phyloP scores from a whole-genome alignment of 805 yeast species.

The Pichia rugopelliculosa region DNA sequence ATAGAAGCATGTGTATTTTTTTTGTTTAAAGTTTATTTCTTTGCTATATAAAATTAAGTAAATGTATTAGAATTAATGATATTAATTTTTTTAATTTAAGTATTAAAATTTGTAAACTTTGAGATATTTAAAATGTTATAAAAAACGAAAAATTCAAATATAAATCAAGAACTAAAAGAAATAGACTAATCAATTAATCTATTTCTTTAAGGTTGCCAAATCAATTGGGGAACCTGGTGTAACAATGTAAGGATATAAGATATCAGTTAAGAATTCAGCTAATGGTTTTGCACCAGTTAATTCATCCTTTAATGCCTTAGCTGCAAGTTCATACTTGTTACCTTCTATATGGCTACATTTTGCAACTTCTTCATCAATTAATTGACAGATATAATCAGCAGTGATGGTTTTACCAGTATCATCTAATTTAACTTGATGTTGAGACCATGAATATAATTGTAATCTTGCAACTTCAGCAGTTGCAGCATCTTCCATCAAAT shows the following conservation, averaged over 20 bases:
- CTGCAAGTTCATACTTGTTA: slow-evolving; percentile 64
- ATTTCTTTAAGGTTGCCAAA: slow-evolving; percentile 23
- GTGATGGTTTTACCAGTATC: slow-evolving; percentile 55
- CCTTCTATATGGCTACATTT: slow-evolving; percentile 47
- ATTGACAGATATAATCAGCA: slow-evolving; percentile 47
- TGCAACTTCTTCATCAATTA: slow-evolving; percentile 56
- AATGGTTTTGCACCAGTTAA: slow-evolving; percentile 58
- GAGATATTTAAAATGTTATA: neutral
- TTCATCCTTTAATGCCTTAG: slow-evolving; percentile 64
- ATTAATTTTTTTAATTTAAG: neutral
- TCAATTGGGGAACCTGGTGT: slow-evolving; percentile 34
- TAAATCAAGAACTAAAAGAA: neutral
- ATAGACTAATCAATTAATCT: neutral
- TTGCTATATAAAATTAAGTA: neutral
- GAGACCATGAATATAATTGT: slow-evolving; percentile 79
- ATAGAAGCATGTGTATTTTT: too few relatives aligned
- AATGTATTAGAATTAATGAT: neutral
- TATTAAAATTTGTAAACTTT: neutral
- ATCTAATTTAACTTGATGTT: slow-evolving; percentile 52
- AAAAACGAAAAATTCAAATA: neutral
- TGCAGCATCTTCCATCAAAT: slow-evolving; percentile 86
- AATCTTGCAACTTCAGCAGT: slow-evolving; percentile 84
- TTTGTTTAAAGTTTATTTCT: too few relatives aligned
- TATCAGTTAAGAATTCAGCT: slow-evolving; percentile 70
- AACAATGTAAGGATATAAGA: slow-evolving; percentile 67